Evolutionary conservation across 148 eudicot genomes (phyloP), one percentile per base, ranked within the genome.

Genomic region (Dianthus caryophyllus): DNA sequence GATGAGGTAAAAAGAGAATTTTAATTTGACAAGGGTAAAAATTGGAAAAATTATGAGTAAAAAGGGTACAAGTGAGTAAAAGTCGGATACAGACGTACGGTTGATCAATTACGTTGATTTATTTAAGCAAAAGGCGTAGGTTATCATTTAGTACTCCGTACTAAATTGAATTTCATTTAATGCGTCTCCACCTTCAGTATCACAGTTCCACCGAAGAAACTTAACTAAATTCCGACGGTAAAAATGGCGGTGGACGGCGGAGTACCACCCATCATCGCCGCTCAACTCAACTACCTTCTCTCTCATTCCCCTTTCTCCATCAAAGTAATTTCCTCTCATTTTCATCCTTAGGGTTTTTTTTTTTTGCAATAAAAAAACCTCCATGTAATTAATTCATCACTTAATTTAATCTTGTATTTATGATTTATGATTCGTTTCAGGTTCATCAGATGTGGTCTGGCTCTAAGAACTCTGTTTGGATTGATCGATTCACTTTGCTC

Each of bases 361-460:
- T 10, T 4, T 15, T 2, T 9, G n/a, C n/a, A n/a, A n/a, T n/a
- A n/a, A n/a, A n/a, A n/a, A n/a, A 29, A 15, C 21, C 30, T 52
- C 14, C 1, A 52, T 5, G 6, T 50, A 20, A 49, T 17, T 6
- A 33, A 9, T 59, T 3, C 7, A 18, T 38, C 12, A 21, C 20
- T 9, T 43, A 43, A 58, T 31, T 17, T 43, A 13, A 30, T 36
- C 16, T 1, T 24, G 2, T 22, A n/a, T n/a, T n/a, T n/a, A 20
- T 25, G n/a, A 62, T n/a, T n/a, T 22, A 9, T 62, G n/a, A 58
- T 46, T 57, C 27, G 49, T 58, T 80, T 55, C 77, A 93, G 98
- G 91, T 89, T 54, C 96, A 93, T 22, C 85, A 84, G 61, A 84
- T 93, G 91, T 89, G 98, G 89, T 83, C 98, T 52, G 96, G 95